Base-by-base conservation (phyloP, 768 basidiomycete species). In the Xerocomus potaroensis region DNA sequence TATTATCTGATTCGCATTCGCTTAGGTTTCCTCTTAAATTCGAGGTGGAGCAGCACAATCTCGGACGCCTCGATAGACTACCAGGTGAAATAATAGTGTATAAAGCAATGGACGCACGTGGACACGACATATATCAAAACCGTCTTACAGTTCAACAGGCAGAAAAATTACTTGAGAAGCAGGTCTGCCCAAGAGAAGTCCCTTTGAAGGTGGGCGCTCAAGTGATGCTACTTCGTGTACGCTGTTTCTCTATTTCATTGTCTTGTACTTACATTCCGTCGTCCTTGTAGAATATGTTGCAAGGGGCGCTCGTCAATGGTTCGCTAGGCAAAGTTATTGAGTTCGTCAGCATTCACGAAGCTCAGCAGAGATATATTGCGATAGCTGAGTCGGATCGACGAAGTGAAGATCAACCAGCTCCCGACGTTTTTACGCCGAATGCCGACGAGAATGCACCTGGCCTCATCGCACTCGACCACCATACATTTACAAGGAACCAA, bases 311-410 rank as follows among this genome's bases (percentile, higher is more conserved):
- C 22, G 96, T 97, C 43, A 99, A 99, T 58, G 95, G 95, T 0
- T 90, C 84, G 40, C 83, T 96, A 69, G 96, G 95, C 10, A 82
- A 79, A 37, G 79, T 99, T 16, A 27, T 61, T 7, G 66, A 64
- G 21, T 71, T 72, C 43, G 50, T 60, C 21, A 37, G 55, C 15
- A 16, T 53, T 22, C 62, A 57, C 18, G 66, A 71, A 8, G 70
- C 71, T 2, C 51, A 51, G 26, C 1, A 40, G 10, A 54, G 56
- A 15, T 42, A 51, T 31, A 61, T 69, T 16, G 52, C 42, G 15
- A 56, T 72, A 5, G 65, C 69, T 2, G 51, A 68, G 2, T 5
- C 59, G 48, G 65, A 61, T 14, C 55, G 51, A 35, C 45, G 41
- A 11, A 55, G 50, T 32, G 54, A 58, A 21, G 47, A 26, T 18